Base-by-base conservation (phyloP, 345 rosid genomes). In the Kernera saxatilis region DNA sequence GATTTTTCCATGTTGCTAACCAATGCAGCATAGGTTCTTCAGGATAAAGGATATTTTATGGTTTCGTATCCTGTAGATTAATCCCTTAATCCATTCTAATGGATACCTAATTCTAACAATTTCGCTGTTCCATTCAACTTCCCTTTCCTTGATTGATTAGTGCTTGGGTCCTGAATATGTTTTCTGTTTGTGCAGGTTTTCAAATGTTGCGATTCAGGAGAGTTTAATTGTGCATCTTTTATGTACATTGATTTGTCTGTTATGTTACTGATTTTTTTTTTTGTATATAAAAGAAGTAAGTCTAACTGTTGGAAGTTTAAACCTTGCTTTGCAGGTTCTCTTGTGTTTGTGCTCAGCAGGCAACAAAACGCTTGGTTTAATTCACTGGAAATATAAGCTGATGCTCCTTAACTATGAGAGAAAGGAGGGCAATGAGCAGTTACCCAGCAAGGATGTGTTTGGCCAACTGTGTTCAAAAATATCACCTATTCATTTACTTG, bases 101-200 rank as follows among this genome's bases (percentile, higher is more conserved):
- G 3, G 21, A 17, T 25, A 29, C 30, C 61, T 56, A 0, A 58
- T 32, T 37, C 72, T 66, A 74, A 74, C 67, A 21, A 3, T 21
- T 40, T 54, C 18, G 44, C 36, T 61, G 29, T 69, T 69, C 6
- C 53, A 27, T 45, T 7, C 17, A 18, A 46, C 50, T 60, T 59
- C 3, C 6, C 6, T 69, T 72, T 79, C 46, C 17, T 27, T 65
- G 54, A 71, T 79, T 67, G 67, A 74, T 81, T 60, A 69, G 40
- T 67, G 53, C 17, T 39, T 53, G 25, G 46, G 69, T 74, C 70
- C 80, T 82, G 78, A 79, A 82, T 73, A 60, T 83, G 26, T 72
- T 59, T 84, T 74, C 46, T 83, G 66, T 67, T 87, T 90, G 86
- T 90, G 93, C 91, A 88, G 97, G 92, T 76, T 40, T 73, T 76